A percentile compares a stretch with the other conserved stretches of the same genome.
phyloP scores from a whole-genome alignment of 495 filamentous ascomycete genomes.

The Clohesyomyces aquaticus region DNA sequence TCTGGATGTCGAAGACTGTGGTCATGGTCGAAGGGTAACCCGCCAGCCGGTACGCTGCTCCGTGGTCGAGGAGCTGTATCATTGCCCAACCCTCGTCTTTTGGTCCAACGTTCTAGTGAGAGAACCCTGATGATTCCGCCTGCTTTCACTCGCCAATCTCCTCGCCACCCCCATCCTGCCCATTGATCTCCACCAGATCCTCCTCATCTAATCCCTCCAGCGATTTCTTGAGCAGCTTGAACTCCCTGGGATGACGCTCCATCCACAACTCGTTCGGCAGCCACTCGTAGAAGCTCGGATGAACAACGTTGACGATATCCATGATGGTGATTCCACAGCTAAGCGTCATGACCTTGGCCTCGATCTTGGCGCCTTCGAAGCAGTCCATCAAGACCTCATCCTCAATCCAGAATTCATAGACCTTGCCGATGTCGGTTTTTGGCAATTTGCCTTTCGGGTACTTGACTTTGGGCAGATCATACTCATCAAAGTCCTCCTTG shows the following conservation, averaged over 20 bases:
- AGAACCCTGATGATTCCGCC: too few species aligned
- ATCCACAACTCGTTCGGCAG: constrained; percentile 67
- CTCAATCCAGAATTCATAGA: constrained; percentile 71
- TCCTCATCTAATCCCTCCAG: constrained; percentile 26
- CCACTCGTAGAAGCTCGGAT: constrained; percentile 40
- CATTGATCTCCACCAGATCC: constrained; percentile 23
- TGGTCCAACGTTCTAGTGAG: too few species aligned
- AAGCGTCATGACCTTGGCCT: constrained; percentile 59
- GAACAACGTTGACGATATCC: constrained; percentile 42
- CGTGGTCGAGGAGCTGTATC: too few species aligned
- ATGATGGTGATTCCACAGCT: constrained; percentile 27
- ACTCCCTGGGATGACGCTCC: constrained; percentile 67
- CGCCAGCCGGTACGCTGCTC: too few species aligned
- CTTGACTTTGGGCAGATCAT: constrained; percentile 42
- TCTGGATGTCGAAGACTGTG: too few species aligned
- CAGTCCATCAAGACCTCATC: constrained; percentile 62
- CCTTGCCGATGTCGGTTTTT: constrained; percentile 38
- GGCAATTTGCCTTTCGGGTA: constrained; percentile 24
- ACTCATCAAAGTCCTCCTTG: constrained; percentile 36
- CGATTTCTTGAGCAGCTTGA: constrained; percentile 40
- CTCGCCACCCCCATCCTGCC: not conserved
- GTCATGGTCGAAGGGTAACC: too few species aligned
- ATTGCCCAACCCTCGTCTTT: too few species aligned
- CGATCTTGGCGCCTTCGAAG: constrained; percentile 78
- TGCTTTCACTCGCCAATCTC: too few species aligned